Base-by-base conservation (phyloP, 139 green algal species). In the Haematococcus sp. region DNA sequence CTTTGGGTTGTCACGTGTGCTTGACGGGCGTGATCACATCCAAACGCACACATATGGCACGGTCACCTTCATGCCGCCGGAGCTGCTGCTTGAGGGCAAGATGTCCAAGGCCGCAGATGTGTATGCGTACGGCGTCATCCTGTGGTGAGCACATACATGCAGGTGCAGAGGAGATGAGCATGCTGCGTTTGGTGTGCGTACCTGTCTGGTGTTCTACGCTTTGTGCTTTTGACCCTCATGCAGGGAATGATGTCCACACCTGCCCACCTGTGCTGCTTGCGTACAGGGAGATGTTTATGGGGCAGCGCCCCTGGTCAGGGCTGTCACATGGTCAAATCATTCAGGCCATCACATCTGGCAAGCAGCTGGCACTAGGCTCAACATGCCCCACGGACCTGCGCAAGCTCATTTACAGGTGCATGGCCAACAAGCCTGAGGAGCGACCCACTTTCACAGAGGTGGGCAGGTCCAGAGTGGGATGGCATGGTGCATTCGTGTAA, bases 61-160 rank as follows among this genome's bases (percentile, higher is more conserved):
- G 25, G 79, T 90, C 40, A 89, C 84, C 1, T 87, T 93, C 81
- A 92, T 91, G 84, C 73, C 87, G 0, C 82, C 86, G 15, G 90
- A 95, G 85, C 73, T 94, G 58, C 78, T 95, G 35, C 25, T 85
- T 1, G 63, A 84, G 33, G 81, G 84, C 46, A 69, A 61, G 60
- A 68, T 84, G 33, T 75, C 73, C 70, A 81, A 80, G 55, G 70
- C 73, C 0, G 68, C 63, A 4, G 80, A 87, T 28, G 79, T 83
- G 11, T 79, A 70, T 17, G 52, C 66, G 4, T 80, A 72, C 58
- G 75, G 68, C 23, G 59, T 76, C 64, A 58, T 71, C n/a, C 28
- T 71, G 64, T 71, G 64, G 64, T 71, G 43, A 58, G 64, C 3
- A 58, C 7, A 7, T 49, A n/a, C n/a, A n/a, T n/a, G n/a, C n/a